Base-by-base conservation (phyloP, 495 filamentous ascomycete species). In the Hypomontagnella monticulosa region DNA sequence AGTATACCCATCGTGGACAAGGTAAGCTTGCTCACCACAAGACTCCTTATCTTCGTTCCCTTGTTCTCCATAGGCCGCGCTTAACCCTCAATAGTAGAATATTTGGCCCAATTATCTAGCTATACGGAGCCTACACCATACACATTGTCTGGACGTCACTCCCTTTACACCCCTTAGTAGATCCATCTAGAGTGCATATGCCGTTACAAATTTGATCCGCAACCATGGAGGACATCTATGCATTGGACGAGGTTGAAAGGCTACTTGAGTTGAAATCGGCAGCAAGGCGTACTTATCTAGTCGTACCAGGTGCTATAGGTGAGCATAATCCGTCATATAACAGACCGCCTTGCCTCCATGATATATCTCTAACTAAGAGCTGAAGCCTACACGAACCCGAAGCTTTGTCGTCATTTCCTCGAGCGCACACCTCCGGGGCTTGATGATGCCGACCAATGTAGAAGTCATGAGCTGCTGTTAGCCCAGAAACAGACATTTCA, bases 401-500 rank as follows among this genome's bases (percentile, higher is more conserved):
- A 61, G 7, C 52, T 74, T 5, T 50, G 71, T 19, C 59, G 69
- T 0, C 56, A 62, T 9, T 65, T 74, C 15, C 66, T 74, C 2
- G 63, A 51, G 38, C 54, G 42, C 7, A 48, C 59, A 3, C 15
- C 70, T 12, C 20, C 34, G 19, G 66, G 63, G 6, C 59, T 72
- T 38, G 30, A 23, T 18, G 27, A 43, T 2, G 16, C 41, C 18
- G 37, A 15, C 4, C 23, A 56, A 2, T 69, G 69, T 11, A 7
- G 30, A 9, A 72, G 59, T 15, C 71, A 74, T 51, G 61, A 68
- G 8, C 65, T 74, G 69, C 51, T 69, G 12, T 47, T 69, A 7
- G 37, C 72, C 8, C 33, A 41, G n/a, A 43, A 54, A 3, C 71
- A 74, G 20, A 64, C 69, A 23, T 67, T 60, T 15, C 12, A 46